phyloP scores from a whole-genome alignment of 148 eudicot genomes.

The Camellia granthamiana region DNA sequence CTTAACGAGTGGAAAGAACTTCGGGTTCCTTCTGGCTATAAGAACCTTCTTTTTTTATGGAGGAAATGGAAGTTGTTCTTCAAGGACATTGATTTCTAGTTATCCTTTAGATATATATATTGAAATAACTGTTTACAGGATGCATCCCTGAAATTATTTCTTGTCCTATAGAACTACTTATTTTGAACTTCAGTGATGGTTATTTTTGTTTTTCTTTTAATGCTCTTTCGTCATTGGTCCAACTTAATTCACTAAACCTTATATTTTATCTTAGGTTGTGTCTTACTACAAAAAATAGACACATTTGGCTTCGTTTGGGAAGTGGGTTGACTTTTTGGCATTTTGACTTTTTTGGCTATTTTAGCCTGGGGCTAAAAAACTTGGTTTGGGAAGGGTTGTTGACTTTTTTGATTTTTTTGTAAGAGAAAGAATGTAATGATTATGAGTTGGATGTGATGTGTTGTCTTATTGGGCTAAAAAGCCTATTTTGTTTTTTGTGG shows the following conservation, averaged over 20 bases:
- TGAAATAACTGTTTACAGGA: background rate
- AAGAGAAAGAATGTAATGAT: too few species aligned
- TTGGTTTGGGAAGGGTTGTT: too few species aligned
- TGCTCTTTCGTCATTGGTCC: background rate
- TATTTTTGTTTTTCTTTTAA: background rate
- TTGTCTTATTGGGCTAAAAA: too few species aligned
- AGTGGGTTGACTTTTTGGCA: too few species aligned
- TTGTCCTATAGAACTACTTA: background rate
- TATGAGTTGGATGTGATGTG: too few species aligned
- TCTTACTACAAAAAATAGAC: background rate
- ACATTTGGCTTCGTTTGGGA: too few species aligned
- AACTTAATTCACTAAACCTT: background rate
- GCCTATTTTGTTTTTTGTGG: too few species aligned
- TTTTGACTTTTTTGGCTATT: too few species aligned
- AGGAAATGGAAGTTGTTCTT: conserved; percentile 3
- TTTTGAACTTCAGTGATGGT: background rate
- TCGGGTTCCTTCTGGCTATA: background rate
- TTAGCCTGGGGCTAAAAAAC: too few species aligned
- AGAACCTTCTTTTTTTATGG: background rate
- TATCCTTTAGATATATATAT: background rate
- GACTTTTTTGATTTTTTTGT: too few species aligned
- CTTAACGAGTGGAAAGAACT: background rate
- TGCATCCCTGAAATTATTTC: background rate
- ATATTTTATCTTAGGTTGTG: background rate
- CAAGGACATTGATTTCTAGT: background rate